Base-by-base conservation (phyloP, 768 basidiomycete species). In the Suillus paluster region DNA sequence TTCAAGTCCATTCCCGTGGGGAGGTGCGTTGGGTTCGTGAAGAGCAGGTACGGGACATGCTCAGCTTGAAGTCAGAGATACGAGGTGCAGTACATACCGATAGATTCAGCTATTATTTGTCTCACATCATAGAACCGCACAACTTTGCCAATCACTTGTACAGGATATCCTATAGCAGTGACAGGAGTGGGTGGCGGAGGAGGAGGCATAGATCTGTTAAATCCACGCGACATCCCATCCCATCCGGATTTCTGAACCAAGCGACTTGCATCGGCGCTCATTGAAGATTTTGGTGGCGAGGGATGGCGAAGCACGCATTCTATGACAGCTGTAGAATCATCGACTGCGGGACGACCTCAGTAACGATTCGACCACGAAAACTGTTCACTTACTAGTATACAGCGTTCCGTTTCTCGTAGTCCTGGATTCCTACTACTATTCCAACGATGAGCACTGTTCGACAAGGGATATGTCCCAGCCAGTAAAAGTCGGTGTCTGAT, bases 261-360 rank as follows among this genome's bases (percentile, higher is more conserved):
- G 9, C 42, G 68, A 48, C 56, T 58, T 14, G 57, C 34, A 38
- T 49, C 55, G n/a, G 60, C 33, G 23, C 38, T 52, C 64, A 58
- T 71, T 17, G 59, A 59, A 1, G 58, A 45, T 33, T 57, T 45
- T 1, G 68, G 63, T 11, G 71, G 69, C 25, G 72, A 64, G 6
- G 73, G 71, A 45, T 78, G 76, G 25, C 75, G 78, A 68, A 85
- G 81, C 3, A 78, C 68, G 67, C 91, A 93, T 50, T 93, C 91
- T 27, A 94, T 79, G 4, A 89, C 86, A 33, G 78, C 86, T 2
- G 90, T 89, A 6, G 91, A 90, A 66, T 94, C 92, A 68, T 94
- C 92, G 62, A 93, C 90, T 93, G 57, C 33, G 7, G 21, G 53
- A 15, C 52, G 36, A 11, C 0, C 48, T 66, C 52, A 64, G 55